These are phyloP conservation scores for Hura crepitans DNA, from an alignment of 441 rosid species.

Conservation along the genomic window DNA sequence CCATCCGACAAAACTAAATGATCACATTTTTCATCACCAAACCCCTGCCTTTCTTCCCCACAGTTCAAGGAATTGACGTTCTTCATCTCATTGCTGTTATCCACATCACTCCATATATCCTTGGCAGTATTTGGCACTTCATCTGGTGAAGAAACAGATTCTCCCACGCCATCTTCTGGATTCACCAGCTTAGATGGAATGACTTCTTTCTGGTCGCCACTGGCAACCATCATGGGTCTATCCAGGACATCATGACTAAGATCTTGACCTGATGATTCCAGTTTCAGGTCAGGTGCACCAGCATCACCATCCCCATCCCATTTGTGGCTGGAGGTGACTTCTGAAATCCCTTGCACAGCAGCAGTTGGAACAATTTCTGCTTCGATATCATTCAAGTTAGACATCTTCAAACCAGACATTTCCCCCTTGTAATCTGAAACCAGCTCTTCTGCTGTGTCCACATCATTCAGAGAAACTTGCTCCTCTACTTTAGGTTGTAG, in stretches of 20 bases:
- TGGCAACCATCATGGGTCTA: slow-evolving; percentile 21
- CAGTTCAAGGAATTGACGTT: slow-evolving; percentile 16
- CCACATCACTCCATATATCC: slow-evolving; percentile 24
- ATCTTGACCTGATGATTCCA: slow-evolving; percentile 22
- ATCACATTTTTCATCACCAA: slow-evolving; percentile 36
- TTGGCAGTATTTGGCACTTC: slow-evolving; percentile 23
- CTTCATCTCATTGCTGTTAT: slow-evolving; percentile 25
- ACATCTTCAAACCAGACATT: slow-evolving; percentile 21
- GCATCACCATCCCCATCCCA: slow-evolving; percentile 17
- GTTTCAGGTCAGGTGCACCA: slow-evolving; percentile 13
- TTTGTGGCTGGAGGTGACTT: slow-evolving; percentile 17
- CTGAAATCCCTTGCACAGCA: slow-evolving; percentile 25
- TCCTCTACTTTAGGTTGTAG: slow-evolving; percentile 27
- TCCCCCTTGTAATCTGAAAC: slow-evolving; percentile 27
- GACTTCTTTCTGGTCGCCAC: slow-evolving; percentile 30
- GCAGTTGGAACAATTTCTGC: slow-evolving; percentile 24
- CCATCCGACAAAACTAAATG: slow-evolving; percentile 42
- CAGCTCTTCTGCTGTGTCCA: slow-evolving; percentile 27
- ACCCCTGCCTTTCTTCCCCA: slow-evolving; percentile 30
- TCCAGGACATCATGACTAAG: slow-evolving; percentile 20
- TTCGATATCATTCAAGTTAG: slow-evolving; percentile 32
- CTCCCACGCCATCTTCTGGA: slow-evolving; percentile 25
- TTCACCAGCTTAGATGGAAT: slow-evolving; percentile 22
- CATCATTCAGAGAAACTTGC: slow-evolving; percentile 21
- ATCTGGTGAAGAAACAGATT: slow-evolving; percentile 12